These are phyloP conservation scores for Ceratocystis cubensis DNA, from an alignment of 2,329 filamentous ascomycete genomes.

Conservation along the genomic window DNA sequence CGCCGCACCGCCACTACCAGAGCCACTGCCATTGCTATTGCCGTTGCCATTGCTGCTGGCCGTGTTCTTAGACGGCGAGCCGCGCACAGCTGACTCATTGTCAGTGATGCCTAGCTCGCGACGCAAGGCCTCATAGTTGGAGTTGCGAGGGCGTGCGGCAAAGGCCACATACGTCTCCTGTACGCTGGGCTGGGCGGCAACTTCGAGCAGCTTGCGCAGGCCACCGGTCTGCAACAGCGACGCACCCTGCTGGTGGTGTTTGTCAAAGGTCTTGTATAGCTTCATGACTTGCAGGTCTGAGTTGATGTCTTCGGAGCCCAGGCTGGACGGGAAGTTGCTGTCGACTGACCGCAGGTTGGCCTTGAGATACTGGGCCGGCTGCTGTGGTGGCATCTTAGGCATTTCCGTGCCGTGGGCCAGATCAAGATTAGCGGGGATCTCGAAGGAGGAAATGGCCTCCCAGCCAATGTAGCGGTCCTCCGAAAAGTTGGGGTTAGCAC, in stretches of 20 bases:
- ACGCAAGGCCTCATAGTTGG: constrained; percentile 37
- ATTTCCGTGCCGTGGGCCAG: constrained; percentile 42
- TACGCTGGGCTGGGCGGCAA: constrained; percentile 38
- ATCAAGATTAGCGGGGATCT: constrained; percentile 46
- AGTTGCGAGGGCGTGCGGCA: constrained; percentile 31
- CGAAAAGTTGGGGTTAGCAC: constrained; percentile 41
- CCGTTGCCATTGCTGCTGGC: not conserved
- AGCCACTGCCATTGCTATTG: not conserved
- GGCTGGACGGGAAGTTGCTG: constrained; percentile 42
- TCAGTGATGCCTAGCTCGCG: constrained; percentile 39
- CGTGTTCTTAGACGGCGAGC: constrained; percentile 16
- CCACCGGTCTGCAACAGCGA: constrained; percentile 44
- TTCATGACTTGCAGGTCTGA: constrained; percentile 48
- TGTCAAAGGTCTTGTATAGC: constrained; percentile 44
- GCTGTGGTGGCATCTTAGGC: constrained; percentile 45
- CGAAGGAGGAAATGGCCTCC: constrained; percentile 47
- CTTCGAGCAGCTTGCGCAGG: constrained; percentile 43
- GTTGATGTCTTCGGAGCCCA: constrained; percentile 40
- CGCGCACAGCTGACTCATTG: constrained; percentile 28
- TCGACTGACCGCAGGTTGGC: constrained; percentile 42
- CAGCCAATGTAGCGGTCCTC: constrained; percentile 48
- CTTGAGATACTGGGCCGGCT: constrained; percentile 47
- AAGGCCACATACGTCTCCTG: constrained; percentile 39
- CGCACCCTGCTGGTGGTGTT: constrained; percentile 40
- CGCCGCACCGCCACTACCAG: not conserved